phyloP scores from a whole-genome alignment of 1,284 basidiomycete genomes.

The Ceratobasidium theobromae region DNA sequence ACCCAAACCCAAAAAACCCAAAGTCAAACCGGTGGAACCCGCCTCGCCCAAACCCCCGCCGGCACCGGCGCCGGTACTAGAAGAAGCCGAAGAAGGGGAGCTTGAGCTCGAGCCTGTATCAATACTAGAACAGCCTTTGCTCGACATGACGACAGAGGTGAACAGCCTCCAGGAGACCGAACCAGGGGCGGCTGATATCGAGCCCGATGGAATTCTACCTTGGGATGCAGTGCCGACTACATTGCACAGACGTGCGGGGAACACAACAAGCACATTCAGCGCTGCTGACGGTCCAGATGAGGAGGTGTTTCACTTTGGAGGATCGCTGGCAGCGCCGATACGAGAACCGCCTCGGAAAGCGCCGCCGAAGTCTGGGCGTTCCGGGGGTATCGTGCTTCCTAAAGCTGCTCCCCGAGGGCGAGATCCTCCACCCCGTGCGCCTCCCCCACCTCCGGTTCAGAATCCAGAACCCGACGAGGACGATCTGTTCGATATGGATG shows the following conservation, averaged over 20 bases:
- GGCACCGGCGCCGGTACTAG: neutral
- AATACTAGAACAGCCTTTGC: neutral
- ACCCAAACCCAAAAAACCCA: constrained; percentile 7
- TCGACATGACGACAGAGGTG: neutral
- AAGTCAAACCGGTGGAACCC: constrained; percentile 6
- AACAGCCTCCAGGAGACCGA: neutral
- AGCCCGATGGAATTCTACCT: constrained; percentile 16
- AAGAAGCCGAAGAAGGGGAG: constrained; percentile 16
- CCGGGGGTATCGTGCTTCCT: constrained; percentile 17
- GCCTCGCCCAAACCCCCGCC: constrained; percentile 2
- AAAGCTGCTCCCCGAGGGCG: constrained; percentile 3
- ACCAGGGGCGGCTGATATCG: neutral
- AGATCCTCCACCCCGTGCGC: constrained; percentile 15
- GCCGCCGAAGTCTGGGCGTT: constrained; percentile 14
- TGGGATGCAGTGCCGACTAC: constrained; percentile 22
- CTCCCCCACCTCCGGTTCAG: neutral
- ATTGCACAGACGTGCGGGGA: neutral
- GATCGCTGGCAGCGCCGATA: constrained; percentile 5
- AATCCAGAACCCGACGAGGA: neutral
- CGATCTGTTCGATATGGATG: neutral
- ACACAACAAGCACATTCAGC: neutral
- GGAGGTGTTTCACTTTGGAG: constrained; percentile 24
- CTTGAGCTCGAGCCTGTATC: constrained; percentile 16
- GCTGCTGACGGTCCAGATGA: constrained; percentile 16
- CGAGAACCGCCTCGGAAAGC: constrained; percentile 15